Conservation (phyloP, 192 early-diverging fungal species). For the Backusella australiensis region DNA sequence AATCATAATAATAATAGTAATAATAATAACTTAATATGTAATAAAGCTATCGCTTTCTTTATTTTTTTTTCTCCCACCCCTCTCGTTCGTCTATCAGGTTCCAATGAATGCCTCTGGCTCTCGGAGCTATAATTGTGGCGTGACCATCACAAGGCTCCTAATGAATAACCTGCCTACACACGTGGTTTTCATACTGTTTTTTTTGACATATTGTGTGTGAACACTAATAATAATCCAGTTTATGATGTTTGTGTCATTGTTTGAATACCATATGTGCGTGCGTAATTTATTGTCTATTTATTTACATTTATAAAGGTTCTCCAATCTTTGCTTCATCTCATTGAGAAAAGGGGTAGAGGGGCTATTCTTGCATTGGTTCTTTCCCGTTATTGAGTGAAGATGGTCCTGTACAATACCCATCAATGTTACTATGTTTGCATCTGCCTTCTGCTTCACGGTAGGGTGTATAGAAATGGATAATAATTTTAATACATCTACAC, state of each 20-base stretch:
- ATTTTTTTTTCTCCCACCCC: neutral
- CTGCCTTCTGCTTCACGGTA: neutral
- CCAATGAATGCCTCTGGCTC: neutral
- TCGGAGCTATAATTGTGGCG: conserved; percentile 4
- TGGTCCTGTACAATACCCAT: neutral
- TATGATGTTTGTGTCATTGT: neutral
- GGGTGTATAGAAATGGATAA: conserved; percentile 4
- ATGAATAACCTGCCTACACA: conserved; percentile 3
- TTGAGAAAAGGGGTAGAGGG: neutral
- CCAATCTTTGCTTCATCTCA: neutral
- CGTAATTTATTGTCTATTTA: neutral
- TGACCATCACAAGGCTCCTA: neutral
- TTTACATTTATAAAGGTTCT: conserved; percentile 6
- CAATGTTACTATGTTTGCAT: neutral
- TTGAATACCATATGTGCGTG: neutral
- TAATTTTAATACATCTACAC: conserved; percentile 16
- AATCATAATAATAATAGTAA: neutral
- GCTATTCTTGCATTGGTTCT: neutral
- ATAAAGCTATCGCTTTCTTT: neutral
- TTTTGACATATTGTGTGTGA: neutral
- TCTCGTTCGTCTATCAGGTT: neutral
- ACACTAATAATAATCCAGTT: neutral
- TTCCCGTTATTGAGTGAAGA: neutral
- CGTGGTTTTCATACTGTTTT: neutral
- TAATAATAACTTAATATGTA: neutral